A percentile compares a stretch with the other conserved stretches of the same genome.
phyloP scores from a whole-genome alignment of 1,284 basidiomycete genomes.

The Cutaneotrichosporon cavernicola region DNA sequence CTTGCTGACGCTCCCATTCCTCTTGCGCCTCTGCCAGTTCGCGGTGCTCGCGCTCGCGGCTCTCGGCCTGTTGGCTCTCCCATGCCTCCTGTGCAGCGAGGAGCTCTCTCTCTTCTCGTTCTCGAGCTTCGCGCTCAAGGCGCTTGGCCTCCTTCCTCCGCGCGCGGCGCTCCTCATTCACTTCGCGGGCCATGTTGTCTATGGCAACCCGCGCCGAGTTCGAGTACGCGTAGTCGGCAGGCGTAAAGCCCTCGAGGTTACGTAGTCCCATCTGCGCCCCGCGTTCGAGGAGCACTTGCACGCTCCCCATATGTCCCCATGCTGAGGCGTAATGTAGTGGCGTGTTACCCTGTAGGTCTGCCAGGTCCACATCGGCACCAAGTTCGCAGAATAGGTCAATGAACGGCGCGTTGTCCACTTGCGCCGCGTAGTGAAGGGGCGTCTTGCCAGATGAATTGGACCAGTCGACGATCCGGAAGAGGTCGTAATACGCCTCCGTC shows the following conservation, averaged over 20 bases:
- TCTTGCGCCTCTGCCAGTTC: conserved; percentile 11
- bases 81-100: conserved; percentile 3
- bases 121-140: conserved; percentile 16
- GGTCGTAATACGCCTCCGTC: conserved; percentile 40
- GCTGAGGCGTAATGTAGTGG: conserved; percentile 71
- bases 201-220: conserved; percentile 31
- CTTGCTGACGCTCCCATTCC: conserved; percentile 7
- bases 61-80: conserved; percentile 6
- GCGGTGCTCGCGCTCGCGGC: neutral
- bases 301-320: conserved; percentile 60
- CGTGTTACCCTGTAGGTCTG: conserved; percentile 87
- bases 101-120: conserved; percentile 12
- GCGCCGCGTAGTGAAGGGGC: conserved; percentile 79
- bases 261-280: conserved; percentile 76
- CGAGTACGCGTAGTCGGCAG: conserved; percentile 90
- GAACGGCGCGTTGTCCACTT: conserved; percentile 84
- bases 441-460: conserved; percentile 83
- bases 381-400: conserved; percentile 71
- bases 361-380: conserved; percentile 79
- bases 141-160: conserved; percentile 20
- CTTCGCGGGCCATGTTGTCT: conserved; percentile 35
- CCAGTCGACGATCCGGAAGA: conserved; percentile 77
- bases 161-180: conserved; percentile 31
- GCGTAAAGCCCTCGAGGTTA: conserved; percentile 87
- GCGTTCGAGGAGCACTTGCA: conserved; percentile 81